These are phyloP conservation scores for Claviceps spartinae DNA, from an alignment of 2,329 filamentous ascomycete species.

Conservation along the genomic window DNA sequence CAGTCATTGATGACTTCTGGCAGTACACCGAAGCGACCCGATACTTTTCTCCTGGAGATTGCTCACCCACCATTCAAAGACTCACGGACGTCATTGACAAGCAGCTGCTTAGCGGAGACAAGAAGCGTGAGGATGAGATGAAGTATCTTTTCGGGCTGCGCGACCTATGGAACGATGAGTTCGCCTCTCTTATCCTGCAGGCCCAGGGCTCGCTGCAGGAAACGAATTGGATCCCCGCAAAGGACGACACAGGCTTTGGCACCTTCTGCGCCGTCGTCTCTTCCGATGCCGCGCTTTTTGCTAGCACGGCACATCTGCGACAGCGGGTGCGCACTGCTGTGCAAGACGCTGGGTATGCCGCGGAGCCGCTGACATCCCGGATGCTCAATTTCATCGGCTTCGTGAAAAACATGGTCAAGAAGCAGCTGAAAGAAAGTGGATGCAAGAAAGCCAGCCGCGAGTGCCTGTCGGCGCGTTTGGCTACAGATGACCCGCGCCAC, in stretches of 20 bases:
- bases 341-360: conserved; percentile 25
- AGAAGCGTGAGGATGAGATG: conserved; percentile 32
- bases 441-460: conserved; percentile 11
- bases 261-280: conserved; percentile 35
- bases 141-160: conserved; percentile 32
- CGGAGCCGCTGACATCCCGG: conserved; percentile 24
- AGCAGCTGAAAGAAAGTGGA: neutral
- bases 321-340: conserved; percentile 26
- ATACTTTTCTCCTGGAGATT: conserved; percentile 40
- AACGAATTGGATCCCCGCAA: conserved; percentile 39
- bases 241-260: conserved; percentile 28
- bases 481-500: conserved; percentile 9
- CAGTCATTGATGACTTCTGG: conserved; percentile 68
- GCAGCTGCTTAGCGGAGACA: conserved; percentile 19
- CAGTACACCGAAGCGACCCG: conserved; percentile 40
- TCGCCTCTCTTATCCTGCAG: conserved; percentile 27
- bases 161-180: conserved; percentile 33
- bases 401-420: conserved; percentile 20
- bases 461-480: conserved; percentile 18
- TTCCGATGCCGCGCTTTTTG: conserved; percentile 26
- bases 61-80: conserved; percentile 49
- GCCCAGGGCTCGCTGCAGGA: conserved; percentile 32
- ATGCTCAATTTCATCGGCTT: conserved; percentile 41
- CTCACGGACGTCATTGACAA: conserved; percentile 35
- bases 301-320: conserved; percentile 23